Evolutionary conservation across 331 rosid species (phyloP).

Genomic region (Malus hybrid): DNA sequence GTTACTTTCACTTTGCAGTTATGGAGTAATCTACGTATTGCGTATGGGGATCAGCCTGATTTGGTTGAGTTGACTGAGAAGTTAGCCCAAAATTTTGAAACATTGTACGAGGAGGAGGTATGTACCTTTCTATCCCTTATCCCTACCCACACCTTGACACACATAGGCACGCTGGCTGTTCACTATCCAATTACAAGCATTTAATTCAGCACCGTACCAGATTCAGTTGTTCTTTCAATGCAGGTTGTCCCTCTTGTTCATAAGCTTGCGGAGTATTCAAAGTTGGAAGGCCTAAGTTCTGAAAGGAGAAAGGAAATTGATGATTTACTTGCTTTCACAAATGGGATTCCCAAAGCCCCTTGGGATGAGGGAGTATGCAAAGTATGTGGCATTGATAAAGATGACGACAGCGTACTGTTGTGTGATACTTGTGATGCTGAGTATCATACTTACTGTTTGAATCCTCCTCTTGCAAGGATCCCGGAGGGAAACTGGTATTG

Average conservation of each 20-base stretch:
- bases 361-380: constrained; percentile 99
- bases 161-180: neutral
- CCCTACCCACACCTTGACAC: neutral
- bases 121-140: neutral
- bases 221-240: constrained; percentile 13
- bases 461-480: constrained; percentile 97
- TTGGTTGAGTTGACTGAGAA: constrained; percentile 80
- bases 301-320: constrained; percentile 64
- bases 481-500: constrained; percentile 99
- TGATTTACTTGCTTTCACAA: constrained; percentile 44
- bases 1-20: constrained; percentile 53
- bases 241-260: constrained; percentile 62
- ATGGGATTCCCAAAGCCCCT: constrained; percentile 91
- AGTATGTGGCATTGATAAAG: constrained; percentile 98
- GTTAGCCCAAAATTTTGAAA: constrained; percentile 63
- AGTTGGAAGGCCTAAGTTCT: constrained; percentile 44
- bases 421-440: constrained; percentile 99
- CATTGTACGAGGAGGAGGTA: constrained; percentile 71
- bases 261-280: constrained; percentile 56
- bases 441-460: constrained; percentile 97
- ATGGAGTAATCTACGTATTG: constrained; percentile 79
- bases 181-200: neutral
- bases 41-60: constrained; percentile 89
- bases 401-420: constrained; percentile 92
- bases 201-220: neutral